Percentiles rank a stretch among this genome's conserved stretches.
phyloP scores from a whole-genome alignment of 2,329 filamentous ascomycete genomes.

The Myriangium duriaei region DNA sequence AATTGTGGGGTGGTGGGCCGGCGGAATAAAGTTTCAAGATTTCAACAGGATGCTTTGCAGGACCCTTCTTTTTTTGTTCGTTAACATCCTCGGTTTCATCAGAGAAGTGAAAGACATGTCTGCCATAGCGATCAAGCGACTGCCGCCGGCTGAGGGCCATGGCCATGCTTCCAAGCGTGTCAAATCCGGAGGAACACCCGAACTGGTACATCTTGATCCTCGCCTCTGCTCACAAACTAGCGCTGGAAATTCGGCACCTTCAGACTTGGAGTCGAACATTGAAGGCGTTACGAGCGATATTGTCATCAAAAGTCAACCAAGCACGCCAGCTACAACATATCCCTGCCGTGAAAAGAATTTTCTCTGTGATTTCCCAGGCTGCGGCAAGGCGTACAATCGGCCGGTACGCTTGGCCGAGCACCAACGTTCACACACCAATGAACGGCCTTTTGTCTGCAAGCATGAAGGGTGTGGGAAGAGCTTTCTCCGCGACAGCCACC shows the following conservation, averaged over 20 bases:
- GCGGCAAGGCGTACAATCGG: constrained; percentile 75
- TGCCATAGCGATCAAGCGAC: neutral
- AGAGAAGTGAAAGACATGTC: constrained; percentile 1
- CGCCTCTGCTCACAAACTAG: too few relatives aligned
- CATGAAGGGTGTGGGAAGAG: constrained; percentile 64
- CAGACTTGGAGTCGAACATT: too few relatives aligned
- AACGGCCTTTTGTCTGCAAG: constrained; percentile 64
- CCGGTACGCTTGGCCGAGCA: constrained; percentile 71
- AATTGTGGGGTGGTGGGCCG: neutral
- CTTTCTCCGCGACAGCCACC: constrained; percentile 76
- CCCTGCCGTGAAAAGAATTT: constrained; percentile 61
- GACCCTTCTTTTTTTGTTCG: neutral
- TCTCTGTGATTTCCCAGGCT: constrained; percentile 60
- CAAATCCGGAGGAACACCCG: neutral
- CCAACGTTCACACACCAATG: constrained; percentile 71
- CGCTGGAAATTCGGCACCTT: too few relatives aligned
- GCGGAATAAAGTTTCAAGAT: constrained; percentile 4
- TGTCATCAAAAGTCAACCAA: constrained; percentile 19
- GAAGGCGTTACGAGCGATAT: too few relatives aligned
- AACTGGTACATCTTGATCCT: neutral
- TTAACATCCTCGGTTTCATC: neutral
- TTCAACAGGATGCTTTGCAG: neutral
- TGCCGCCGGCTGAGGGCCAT: neutral
- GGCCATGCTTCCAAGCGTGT: neutral
- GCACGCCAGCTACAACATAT: constrained; percentile 8